A percentile compares a stretch with the other conserved stretches of the same genome.
phyloP scores from a whole-genome alignment of 2,329 filamentous ascomycete genomes.

The Coleophoma crateriformis region DNA sequence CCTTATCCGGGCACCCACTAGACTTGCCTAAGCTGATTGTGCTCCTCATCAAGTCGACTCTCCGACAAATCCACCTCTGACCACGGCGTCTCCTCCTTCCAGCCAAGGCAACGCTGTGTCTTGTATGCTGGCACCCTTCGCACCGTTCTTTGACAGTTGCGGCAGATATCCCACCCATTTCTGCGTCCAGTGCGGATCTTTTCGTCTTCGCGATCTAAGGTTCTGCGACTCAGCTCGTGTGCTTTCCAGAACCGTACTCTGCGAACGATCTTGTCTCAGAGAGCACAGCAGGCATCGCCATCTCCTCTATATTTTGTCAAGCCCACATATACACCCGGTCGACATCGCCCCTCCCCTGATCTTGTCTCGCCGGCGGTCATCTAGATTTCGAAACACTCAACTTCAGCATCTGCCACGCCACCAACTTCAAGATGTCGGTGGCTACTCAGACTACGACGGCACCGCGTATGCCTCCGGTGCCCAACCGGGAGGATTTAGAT shows the following conservation, averaged over 20 bases:
- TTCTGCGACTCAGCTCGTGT: constrained; percentile 1
- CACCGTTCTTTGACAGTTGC: neutral
- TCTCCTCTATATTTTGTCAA: neutral
- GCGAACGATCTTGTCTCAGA: neutral
- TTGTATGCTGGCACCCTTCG: neutral
- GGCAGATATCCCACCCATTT: too few relatives aligned
- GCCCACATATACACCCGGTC: neutral
- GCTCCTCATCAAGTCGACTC: neutral
- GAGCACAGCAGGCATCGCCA: neutral
- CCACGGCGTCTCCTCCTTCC: neutral
- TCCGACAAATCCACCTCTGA: neutral
- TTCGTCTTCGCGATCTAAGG: neutral
- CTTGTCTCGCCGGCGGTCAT: neutral
- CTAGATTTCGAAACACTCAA: neutral
- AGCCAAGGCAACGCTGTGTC: neutral
- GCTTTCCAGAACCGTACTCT: neutral
- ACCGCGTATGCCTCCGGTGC: constrained; percentile 46
- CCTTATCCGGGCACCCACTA: too few relatives aligned
- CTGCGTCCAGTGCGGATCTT: neutral
- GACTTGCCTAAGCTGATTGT: neutral
- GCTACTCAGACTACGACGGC: constrained; percentile 3
- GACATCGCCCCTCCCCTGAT: neutral
- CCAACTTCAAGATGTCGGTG: constrained; percentile 4
- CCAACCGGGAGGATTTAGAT: constrained; percentile 56
- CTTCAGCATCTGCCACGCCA: neutral